Evolutionary conservation across 768 basidiomycete species (phyloP), one percentile per base, ranked within the genome.

Genomic region (Leucosporidium yakuticum): DNA sequence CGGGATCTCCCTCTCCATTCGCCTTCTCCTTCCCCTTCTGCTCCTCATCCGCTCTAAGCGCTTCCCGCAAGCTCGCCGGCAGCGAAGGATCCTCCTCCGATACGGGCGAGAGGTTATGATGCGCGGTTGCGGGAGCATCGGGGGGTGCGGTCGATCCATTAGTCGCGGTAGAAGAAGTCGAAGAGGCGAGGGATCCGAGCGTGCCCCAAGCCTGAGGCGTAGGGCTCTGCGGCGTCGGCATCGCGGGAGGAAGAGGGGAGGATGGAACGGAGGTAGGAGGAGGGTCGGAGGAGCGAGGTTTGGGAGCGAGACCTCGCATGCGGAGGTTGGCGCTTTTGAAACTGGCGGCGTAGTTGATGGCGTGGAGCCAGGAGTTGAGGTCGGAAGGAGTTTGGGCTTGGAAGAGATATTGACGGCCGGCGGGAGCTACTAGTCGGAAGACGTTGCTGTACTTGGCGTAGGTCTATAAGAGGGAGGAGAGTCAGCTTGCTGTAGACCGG

Each of bases 261-360:
- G 20, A 4, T 59, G 59, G 25, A 60, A 5, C 7, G 39, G 34
- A 15, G 64, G 50, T 21, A 4, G 25, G 29, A 44, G 31, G 20
- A 20, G 36, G 63, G 29, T n/a, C 27, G 62, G 39, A 31, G 36
- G n/a, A 27, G 19, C 12, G 54, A 59, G 57, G 20, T 15, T 60
- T 60, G 32, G 47, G 36, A 12, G 53, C 31, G 11, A 49, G 79
- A 0, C 89, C 83, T 27, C 93, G 85, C 85, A 96, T 91, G 55
- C 85, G 83, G 48, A 97, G 82, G 15, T 88, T 88, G 21, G 86
- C 83, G 2, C 90, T 86, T 79, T 88, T 92, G 84, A 96, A 98
- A 8, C 90, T 83, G 67, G 91, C 88, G 4, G 92, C 92, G 76
- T 96, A 98, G 79, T 99, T 99, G 76, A 98, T 91, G 39, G 83